Percentiles rank a stretch among this genome's conserved stretches.
Evolutionary conservation across 805 yeast species (phyloP).

Genomic region (Millerago galiae): DNA sequence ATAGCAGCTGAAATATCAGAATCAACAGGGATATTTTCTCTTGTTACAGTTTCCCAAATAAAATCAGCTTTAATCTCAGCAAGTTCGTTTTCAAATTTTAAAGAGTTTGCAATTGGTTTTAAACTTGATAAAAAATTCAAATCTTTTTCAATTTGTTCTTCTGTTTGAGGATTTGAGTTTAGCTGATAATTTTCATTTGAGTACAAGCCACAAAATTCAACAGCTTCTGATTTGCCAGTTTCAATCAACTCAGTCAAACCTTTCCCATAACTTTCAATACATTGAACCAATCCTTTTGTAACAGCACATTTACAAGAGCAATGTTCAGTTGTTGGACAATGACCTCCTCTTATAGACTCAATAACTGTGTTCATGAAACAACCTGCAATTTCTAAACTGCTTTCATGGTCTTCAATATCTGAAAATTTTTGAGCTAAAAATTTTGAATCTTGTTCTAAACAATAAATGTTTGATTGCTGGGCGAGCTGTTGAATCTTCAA

Average conservation of each 20-base stretch:
- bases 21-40: background rate
- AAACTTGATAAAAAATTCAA: conserved; percentile 9
- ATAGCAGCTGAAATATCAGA: conserved; percentile 8
- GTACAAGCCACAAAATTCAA: background rate
- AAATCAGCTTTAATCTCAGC: conserved; percentile 12
- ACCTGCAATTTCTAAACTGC: conserved; percentile 2
- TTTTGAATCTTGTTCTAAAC: conserved; percentile 6
- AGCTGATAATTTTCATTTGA: no score
- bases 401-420: conserved; percentile 1
- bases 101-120: conserved; percentile 10
- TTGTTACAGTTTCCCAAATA: conserved; percentile 9
- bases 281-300: conserved; percentile 5
- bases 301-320: conserved; percentile 12
- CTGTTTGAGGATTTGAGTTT: conserved; percentile 1
- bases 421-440: background rate
- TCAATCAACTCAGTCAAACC: background rate
- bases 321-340: conserved; percentile 7
- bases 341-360: background rate
- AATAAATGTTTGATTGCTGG: background rate
- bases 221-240: conserved; percentile 1
- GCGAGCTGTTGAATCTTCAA: background rate
- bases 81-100: conserved; percentile 11
- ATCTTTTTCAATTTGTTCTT: conserved; percentile 10
- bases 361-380: conserved; percentile 6
- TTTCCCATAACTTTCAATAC: conserved; percentile 5